Conservation (phyloP, 306 rosid genomes). For the Acacia crassicarpa region DNA sequence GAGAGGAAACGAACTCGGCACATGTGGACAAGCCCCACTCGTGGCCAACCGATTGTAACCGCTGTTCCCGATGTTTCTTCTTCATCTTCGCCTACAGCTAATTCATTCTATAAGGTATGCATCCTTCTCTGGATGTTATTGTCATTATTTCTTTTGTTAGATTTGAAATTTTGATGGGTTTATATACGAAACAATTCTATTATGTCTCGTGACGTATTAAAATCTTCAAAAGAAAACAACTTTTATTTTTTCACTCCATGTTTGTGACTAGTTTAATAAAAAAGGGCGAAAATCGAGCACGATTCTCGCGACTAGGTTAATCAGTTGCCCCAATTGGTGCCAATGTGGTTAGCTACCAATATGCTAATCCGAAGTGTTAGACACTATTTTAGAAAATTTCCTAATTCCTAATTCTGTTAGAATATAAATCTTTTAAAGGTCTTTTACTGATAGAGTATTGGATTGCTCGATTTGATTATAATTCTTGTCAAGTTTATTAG, state of each 20-base stretch:
- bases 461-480: background rate
- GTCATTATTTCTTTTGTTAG: background rate
- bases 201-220: background rate
- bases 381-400: background rate
- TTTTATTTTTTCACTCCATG: background rate
- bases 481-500: background rate
- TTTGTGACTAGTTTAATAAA: background rate
- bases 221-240: background rate
- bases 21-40: constrained; percentile 62
- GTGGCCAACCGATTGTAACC: constrained; percentile 37
- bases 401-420: background rate
- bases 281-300: background rate
- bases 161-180: background rate
- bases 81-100: constrained; percentile 42
- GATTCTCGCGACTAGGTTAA: background rate
- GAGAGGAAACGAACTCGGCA: constrained; percentile 60
- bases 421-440: background rate
- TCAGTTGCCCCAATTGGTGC: background rate
- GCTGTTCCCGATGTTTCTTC: constrained; percentile 50
- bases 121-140: background rate
- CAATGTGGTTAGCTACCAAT: background rate
- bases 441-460: background rate
- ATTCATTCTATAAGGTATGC: constrained; percentile 58
- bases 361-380: background rate
- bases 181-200: background rate